phyloP scores from a whole-genome alignment of 108 stramenopile genomes.

The Fragilariopsis cylindrus region DNA sequence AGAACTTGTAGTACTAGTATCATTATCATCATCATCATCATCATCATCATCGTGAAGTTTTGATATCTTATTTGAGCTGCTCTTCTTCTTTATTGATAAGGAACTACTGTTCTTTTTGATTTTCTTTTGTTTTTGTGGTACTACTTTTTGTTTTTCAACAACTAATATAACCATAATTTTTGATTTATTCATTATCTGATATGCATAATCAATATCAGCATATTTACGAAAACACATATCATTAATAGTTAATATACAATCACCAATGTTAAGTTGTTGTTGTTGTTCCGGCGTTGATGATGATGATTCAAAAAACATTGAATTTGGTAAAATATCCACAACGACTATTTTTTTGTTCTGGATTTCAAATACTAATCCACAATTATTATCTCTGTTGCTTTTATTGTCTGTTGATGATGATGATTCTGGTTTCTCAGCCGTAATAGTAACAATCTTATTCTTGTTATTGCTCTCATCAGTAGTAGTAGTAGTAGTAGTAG shows the following conservation, averaged over 20 bases:
- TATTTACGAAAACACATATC: conserved; percentile 34
- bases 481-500: no score
- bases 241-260: conserved; percentile 35
- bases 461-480: neutral
- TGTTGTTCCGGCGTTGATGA: no score
- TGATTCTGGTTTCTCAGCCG: conserved; percentile 16
- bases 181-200: conserved; percentile 17
- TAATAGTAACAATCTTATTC: conserved; percentile 20
- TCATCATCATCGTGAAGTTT: no score
- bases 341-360: neutral
- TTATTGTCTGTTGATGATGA: no score
- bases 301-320: conserved; percentile 14
- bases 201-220: conserved; percentile 33
- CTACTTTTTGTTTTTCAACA: neutral
- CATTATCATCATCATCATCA: no score
- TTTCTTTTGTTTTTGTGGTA: no score
- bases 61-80: no score
- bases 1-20: no score
- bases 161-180: conserved; percentile 2
- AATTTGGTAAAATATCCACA: conserved; percentile 17
- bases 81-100: neutral
- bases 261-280: conserved; percentile 4
- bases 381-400: no score
- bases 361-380: neutral
- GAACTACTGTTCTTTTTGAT: neutral